Evolutionary conservation across 805 yeast species (phyloP), one percentile per base, ranked within the genome.

Genomic region (Priceomyces melissophilus): DNA sequence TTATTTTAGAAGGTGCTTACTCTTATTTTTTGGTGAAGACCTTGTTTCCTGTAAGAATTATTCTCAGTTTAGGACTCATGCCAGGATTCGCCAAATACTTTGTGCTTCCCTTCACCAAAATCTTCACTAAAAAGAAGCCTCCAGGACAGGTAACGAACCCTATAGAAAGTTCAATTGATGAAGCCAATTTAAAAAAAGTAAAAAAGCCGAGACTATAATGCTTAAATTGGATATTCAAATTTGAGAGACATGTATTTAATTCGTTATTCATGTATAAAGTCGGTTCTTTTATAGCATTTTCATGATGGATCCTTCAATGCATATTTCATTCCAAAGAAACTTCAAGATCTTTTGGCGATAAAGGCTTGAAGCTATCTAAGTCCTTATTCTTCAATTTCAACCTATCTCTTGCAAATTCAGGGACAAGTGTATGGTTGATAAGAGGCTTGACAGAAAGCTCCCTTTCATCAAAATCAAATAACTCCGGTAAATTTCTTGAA

Each of bases 1-100:
- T 82, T 20, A 63, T 86, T 4, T 57, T 81, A 48, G 86, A 84
- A 47, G 95, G 95, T 8, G 89, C 90, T 0, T 72, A 84, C 17
- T 81, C 95, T 0, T 87, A 81, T 51, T 83, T 82, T 3, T 61
- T 82, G 3, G 87, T 84, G 10, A 86, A 86, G 53, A 66, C 73
- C 8, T 52, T 75, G 15, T 58, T 80, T 45, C 87, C 87, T 0
- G 38, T 79, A 2, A 63, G 88, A 40, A 62, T 80, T 1, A 56
- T 71, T 8, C 43, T 76, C 14, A 76, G 82, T 31, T 50, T 82
- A 37, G 53, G 71, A 35, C 59, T 73, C 27, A 81, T 80, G 61
- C 87, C 87, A 2, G 66, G 71, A 65, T 76, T 79, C 47, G 81
- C 87, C 3, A 58, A 67, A 38, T 69, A 70, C 49, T 55, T 75